Percentiles rank a stretch among this genome's conserved stretches.
These are phyloP conservation scores for Jimgerdemannia flammicorona DNA, from an alignment of 192 early-diverging fungal genomes.

Conservation along the genomic window DNA sequence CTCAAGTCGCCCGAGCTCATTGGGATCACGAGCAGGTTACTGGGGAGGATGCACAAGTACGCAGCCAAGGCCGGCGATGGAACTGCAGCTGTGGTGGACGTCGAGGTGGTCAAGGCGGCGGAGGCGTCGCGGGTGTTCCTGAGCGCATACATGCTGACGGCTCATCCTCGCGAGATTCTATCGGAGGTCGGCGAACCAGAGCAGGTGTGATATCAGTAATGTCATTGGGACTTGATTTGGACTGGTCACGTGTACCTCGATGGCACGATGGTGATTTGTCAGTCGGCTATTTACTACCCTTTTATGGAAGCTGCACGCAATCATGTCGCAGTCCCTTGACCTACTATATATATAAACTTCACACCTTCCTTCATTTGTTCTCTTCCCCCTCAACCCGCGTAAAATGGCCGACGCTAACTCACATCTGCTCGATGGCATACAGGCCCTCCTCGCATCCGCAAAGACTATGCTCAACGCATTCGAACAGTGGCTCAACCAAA, in stretches of 20 bases:
- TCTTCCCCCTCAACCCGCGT: not conserved
- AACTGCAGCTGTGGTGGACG: not conserved
- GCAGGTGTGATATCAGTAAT: slow-evolving; percentile 24
- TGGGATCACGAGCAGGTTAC: not conserved
- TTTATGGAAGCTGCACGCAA: not conserved
- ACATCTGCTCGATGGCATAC: not conserved
- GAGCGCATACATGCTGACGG: slow-evolving; percentile 67
- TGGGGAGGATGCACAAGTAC: not conserved
- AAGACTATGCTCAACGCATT: slow-evolving; percentile 27
- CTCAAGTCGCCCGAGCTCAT: not conserved
- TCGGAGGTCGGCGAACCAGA: slow-evolving; percentile 45
- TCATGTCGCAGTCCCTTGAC: not conserved
- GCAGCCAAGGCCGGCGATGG: not conserved
- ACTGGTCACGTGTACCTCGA: not conserved
- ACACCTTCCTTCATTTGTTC: slow-evolving; percentile 3
- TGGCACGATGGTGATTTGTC: not conserved
- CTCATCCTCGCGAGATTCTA: slow-evolving; percentile 60
- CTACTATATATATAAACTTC: not conserved
- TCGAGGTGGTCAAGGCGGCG: not conserved
- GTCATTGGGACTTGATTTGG: slow-evolving; percentile 7
- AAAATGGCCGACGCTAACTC: not conserved
- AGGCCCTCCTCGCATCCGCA: slow-evolving; percentile 30
- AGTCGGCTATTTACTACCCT: not conserved
- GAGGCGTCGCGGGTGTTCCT: slow-evolving; percentile 54
- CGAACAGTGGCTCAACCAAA: slow-evolving; percentile 27